Base-by-base conservation (phyloP, 2,329 filamentous ascomycete genomes). In the Ustilaginoidea virens region DNA sequence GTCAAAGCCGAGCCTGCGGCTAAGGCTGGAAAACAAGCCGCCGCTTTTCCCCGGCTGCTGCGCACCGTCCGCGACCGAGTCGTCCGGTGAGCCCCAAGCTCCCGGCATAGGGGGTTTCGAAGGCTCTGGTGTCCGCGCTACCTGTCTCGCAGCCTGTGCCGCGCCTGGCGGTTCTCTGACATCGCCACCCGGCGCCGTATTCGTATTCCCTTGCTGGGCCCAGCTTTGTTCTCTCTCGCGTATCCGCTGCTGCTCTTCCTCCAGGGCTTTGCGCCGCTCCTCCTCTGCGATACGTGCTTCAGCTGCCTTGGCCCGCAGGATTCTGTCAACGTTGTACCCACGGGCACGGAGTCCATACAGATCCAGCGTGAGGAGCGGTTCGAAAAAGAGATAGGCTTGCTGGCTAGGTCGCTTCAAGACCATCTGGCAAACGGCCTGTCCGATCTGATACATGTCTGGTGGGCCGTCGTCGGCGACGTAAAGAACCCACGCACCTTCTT, bases 291-390 rank as follows among this genome's bases (percentile, higher is more conserved):
- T 74, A 29, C 81, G 72, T 5, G 82, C 81, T 51, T 96, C 85
- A 3, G 81, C 80, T 13, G 80, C 83, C 56, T 92, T 92, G 30
- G 78, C 78, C 21, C 82, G 73, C 14, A 98, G 63, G 36, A 98
- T 96, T 28, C 90, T 78, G 45, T 94, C 83, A 22, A 98, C 90
- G 40, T 98, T 96, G 61, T 94, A 96, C 2, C 90, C 90, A 38
- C 90, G 82, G 35, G 75, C 74, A 42, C 82, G 76, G 23, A 98
- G 58, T 29, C 86, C 76, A 26, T 80, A 69, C 15, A 98, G 63
- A 41, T 87, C 82, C 7, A 90, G 74, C 33, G 80, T 87, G 21
- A 98, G 59, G 37, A 98, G 78, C 30, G 83, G 86, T 53, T 96
- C 90, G 32, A 98, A 73, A 30, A 90, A 87, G 32, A 94, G 68